These are phyloP conservation scores for Boeremia lycopersici DNA, from an alignment of 2,329 filamentous ascomycete species.

Conservation along the genomic window DNA sequence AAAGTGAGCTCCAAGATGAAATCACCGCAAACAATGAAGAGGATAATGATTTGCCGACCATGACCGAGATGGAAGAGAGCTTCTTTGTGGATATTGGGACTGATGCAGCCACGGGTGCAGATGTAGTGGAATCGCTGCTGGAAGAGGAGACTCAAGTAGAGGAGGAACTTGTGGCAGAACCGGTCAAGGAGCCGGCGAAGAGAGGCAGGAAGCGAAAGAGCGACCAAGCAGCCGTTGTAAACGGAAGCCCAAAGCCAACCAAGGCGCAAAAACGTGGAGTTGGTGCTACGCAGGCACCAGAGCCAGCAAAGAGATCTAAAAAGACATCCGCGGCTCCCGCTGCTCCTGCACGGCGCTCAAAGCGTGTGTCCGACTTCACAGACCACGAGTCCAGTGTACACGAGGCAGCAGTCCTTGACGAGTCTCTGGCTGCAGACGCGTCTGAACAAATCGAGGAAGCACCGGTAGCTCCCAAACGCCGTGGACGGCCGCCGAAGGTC, in stretches of 20 bases:
- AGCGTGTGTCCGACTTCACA: constrained; percentile 36
- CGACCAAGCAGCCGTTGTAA: constrained; percentile 25
- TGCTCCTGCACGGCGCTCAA: constrained; percentile 31
- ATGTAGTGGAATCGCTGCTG: constrained; percentile 11
- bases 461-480: constrained; percentile 27
- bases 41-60: constrained; percentile 24
- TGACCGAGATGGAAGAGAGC: constrained; percentile 37
- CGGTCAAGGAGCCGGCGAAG: constrained; percentile 32
- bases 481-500: constrained; percentile 34
- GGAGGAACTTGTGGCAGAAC: constrained; percentile 32
- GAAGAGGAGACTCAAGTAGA: constrained; percentile 32
- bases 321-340: constrained; percentile 22
- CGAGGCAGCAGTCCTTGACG: constrained; percentile 28
- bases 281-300: constrained; percentile 14
- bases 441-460: constrained; percentile 32
- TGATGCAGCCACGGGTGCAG: constrained; percentile 30
- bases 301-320: constrained; percentile 28
- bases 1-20: constrained; percentile 43
- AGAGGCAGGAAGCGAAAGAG: constrained; percentile 41
- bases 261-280: constrained; percentile 30
- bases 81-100: constrained; percentile 37
- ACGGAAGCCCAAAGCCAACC: constrained; percentile 21
- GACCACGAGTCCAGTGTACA: constrained; percentile 35
- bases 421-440: constrained; percentile 16
- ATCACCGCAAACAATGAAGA: constrained; percentile 35